Conservation (phyloP, 2,329 filamentous ascomycete species). For the Aspergillus persii region DNA sequence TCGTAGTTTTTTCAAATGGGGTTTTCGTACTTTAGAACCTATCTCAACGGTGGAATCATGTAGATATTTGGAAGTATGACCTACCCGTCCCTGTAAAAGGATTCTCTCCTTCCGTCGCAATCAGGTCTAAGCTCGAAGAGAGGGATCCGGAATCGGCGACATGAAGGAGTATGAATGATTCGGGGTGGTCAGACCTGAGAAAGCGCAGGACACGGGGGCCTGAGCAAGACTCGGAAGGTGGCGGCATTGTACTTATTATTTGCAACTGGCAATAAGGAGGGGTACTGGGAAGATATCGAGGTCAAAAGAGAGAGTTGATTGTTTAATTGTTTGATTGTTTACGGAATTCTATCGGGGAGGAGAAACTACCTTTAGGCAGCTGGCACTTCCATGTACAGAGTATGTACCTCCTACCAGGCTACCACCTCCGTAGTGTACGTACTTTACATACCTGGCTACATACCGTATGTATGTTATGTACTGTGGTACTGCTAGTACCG, state of each 20-base stretch:
- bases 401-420: too few species aligned
- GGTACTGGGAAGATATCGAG: too few species aligned
- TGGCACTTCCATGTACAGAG: too few species aligned
- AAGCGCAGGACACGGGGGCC: constrained; percentile 48
- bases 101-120: constrained; percentile 58
- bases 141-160: constrained; percentile 39
- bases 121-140: constrained; percentile 53
- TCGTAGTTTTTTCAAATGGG: constrained; percentile 36
- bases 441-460: too few species aligned
- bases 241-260: constrained; percentile 3
- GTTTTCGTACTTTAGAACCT: constrained; percentile 34
- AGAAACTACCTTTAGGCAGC: too few species aligned
- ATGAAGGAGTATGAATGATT: constrained; percentile 50
- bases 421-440: too few species aligned
- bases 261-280: not conserved
- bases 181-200: constrained; percentile 44
- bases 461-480: too few species aligned
- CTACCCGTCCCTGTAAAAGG: constrained; percentile 52
- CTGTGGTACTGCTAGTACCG: too few species aligned
- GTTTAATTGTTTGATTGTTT: too few species aligned
- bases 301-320: not conserved
- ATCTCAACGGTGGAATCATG: constrained; percentile 12
- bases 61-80: constrained; percentile 2
- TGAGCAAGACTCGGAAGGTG: constrained; percentile 9
- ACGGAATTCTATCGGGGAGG: too few species aligned